phyloP scores from a whole-genome alignment of 768 basidiomycete species.

The Symmetrospora coprosmae region DNA sequence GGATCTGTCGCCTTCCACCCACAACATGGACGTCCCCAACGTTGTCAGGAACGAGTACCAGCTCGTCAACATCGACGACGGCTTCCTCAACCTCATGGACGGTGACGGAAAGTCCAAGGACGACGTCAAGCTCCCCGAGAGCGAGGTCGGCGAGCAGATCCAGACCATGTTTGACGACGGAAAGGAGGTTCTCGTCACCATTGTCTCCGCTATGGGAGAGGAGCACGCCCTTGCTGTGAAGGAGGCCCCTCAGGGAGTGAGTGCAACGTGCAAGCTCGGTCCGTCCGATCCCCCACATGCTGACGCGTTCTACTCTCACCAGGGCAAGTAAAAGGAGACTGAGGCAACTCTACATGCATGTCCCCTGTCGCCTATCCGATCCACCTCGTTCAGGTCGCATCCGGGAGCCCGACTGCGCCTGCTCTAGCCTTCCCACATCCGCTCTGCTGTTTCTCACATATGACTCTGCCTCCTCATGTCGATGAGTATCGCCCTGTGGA shows the following conservation, averaged over 20 bases:
- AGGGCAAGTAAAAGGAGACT: no score
- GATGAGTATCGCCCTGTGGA: no score
- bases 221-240: constrained; percentile 81
- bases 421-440: no score
- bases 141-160: constrained; percentile 63
- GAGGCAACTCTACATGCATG: no score
- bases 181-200: constrained; percentile 54
- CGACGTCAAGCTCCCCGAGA: constrained; percentile 85
- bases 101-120: constrained; percentile 53
- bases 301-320: no score
- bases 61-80: constrained; percentile 45
- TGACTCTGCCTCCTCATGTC: no score
- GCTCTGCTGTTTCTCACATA: no score
- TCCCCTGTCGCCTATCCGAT: no score
- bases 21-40: constrained; percentile 99
- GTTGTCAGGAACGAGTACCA: constrained; percentile 78
- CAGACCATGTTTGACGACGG: constrained; percentile 58
- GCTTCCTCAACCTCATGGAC: constrained; percentile 66
- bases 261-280: no score
- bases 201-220: constrained; percentile 79
- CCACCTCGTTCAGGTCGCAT: no score
- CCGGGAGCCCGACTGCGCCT: no score
- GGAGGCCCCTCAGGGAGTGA: constrained; percentile 60
- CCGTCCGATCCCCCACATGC: no score
- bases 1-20: constrained; percentile 72